Evolutionary conservation across 2,329 filamentous ascomycete species (phyloP).

Genomic region (Epichloe typhina): DNA sequence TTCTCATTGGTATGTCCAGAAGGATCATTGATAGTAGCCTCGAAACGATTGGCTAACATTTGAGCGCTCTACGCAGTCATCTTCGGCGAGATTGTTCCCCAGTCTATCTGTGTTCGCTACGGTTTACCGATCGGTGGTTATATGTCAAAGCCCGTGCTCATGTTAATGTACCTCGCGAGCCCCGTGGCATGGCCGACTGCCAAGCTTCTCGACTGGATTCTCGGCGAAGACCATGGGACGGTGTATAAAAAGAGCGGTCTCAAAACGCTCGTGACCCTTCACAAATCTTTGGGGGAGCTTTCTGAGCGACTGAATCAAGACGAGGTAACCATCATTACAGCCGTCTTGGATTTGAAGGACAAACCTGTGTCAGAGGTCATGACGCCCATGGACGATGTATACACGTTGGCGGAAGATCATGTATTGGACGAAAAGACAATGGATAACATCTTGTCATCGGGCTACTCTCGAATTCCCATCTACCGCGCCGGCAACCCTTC

Average conservation of each 20-base stretch:
- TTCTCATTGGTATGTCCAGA: conserved; percentile 67
- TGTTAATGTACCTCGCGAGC: conserved; percentile 83
- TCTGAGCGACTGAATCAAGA: conserved; percentile 89
- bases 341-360: conserved; percentile 89
- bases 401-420: conserved; percentile 90
- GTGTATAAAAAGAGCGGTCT: conserved; percentile 96
- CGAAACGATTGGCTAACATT: conserved; percentile 8
- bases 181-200: conserved; percentile 90
- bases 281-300: conserved; percentile 78
- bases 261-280: conserved; percentile 89
- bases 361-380: conserved; percentile 93
- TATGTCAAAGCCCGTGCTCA: conserved; percentile 78
- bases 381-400: conserved; percentile 97
- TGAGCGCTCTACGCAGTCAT: conserved; percentile 53
- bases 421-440: conserved; percentile 87
- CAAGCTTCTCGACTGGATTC: conserved; percentile 82
- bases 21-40: not conserved
- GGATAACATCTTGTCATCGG: conserved; percentile 82
- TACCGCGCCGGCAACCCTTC: conserved; percentile 69
- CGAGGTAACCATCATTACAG: conserved; percentile 97
- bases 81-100: conserved; percentile 91
- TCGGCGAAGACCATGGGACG: conserved; percentile 91
- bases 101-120: conserved; percentile 92
- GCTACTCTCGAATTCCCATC: conserved; percentile 93
- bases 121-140: conserved; percentile 88